These are phyloP conservation scores for Geotrichum europaeum DNA, from an alignment of 1,139 yeast species.

Conservation along the genomic window DNA sequence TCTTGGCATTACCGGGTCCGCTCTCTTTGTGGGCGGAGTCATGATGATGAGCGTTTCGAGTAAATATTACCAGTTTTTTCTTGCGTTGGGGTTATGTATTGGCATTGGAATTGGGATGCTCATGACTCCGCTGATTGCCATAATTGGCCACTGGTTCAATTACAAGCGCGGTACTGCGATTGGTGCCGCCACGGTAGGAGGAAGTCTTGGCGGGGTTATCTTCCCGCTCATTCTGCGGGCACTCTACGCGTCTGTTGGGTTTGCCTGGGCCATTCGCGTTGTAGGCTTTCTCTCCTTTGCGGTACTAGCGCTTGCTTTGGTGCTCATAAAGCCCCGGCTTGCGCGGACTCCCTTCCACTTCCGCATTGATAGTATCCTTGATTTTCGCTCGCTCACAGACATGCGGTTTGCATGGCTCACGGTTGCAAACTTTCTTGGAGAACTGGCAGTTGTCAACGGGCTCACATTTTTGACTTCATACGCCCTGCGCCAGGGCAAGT, in stretches of 20 bases:
- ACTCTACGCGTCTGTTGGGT: conserved; percentile 49
- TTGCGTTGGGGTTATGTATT: conserved; percentile 50
- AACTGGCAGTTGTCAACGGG: conserved; percentile 49
- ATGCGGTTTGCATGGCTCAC: conserved; percentile 39
- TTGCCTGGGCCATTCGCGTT: conserved; percentile 52
- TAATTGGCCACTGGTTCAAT: conserved; percentile 57
- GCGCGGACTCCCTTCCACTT: conserved; percentile 20
- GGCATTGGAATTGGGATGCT: conserved; percentile 57
- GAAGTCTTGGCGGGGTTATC: conserved; percentile 59
- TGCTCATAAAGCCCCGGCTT: conserved; percentile 32
- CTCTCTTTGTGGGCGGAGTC: conserved; percentile 46
- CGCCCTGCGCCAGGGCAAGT: conserved; percentile 50
- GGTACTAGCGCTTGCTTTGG: conserved; percentile 36
- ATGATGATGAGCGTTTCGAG: conserved; percentile 51
- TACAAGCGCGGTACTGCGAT: conserved; percentile 55
- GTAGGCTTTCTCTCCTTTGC: conserved; percentile 48
- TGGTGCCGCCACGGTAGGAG: conserved; percentile 62
- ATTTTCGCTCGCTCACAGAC: conserved; percentile 38
- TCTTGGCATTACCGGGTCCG: conserved; percentile 44
- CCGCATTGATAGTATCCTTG: conserved; percentile 17
- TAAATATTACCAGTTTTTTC: conserved; percentile 50
- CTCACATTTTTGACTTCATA: conserved; percentile 53
- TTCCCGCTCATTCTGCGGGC: conserved; percentile 55
- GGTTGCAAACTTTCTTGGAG: conserved; percentile 46
- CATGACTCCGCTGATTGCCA: conserved; percentile 55